Evolutionary conservation across 2,329 filamentous ascomycete genomes (phyloP), one percentile per base, ranked within the genome.

Genomic region (Pseudofabraea citricarpa): DNA sequence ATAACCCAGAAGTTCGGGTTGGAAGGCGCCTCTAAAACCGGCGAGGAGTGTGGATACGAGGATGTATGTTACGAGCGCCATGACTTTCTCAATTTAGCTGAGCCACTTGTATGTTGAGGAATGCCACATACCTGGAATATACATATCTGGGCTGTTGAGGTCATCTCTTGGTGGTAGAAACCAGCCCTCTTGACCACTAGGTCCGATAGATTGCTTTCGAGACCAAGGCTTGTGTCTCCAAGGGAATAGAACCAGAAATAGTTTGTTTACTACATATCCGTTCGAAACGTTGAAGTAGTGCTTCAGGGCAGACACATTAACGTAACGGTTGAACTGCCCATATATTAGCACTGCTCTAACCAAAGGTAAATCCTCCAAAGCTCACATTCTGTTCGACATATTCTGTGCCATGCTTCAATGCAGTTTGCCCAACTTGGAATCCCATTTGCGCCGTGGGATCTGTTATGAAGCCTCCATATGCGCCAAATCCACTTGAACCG

Each of bases 221-320:
- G 89, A 94, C 93, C 93, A 98, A 5, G 91, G 91, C 70, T 90
- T 90, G 68, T 98, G 94, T 56, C 91, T 79, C 91, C 93, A 98
- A 42, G 93, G 93, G 67, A 97, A 95, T 48, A 98, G 82, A 46
- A 98, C 91, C 46, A 98, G 80, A 62, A 85, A 81, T 46, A 98
- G 77, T 69, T 98, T 98, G 69, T 85, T 89, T 62, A 94, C 75
- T 62, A 98, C 93, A 68, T 98, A 98, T 47, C 81, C 87, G 74
- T 98, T 98, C 54, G 90, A 94, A 52, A 98, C 93, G 69, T 97
- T 96, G 73, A 98, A 98, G 76, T 97, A 98, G 70, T 96, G 93
- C 68, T 98, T 98, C 35, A 98, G 77, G 15, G 89, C 88, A 12
- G 86, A 85, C 56, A 97, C 86, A 60, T 90, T 95, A 67, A 98